phyloP scores from a whole-genome alignment of 108 stramenopile species.

The Nitzschia sp. region DNA sequence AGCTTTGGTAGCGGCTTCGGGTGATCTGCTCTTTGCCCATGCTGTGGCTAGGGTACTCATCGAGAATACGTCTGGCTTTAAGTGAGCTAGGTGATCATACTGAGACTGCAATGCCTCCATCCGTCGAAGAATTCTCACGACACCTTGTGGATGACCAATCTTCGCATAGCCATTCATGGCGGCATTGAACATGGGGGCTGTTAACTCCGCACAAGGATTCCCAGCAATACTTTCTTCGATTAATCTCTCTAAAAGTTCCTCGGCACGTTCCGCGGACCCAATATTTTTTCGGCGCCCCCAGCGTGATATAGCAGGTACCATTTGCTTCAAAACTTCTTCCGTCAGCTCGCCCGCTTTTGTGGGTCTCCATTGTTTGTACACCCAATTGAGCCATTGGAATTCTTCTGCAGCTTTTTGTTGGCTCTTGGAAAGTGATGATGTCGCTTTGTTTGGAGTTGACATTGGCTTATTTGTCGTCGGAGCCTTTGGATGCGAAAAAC shows the following conservation, averaged over 20 bases:
- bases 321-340: slow-evolving; percentile 23
- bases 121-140: slow-evolving; percentile 24
- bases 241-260: slow-evolving; percentile 29
- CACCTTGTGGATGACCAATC: slow-evolving; percentile 28
- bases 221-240: slow-evolving; percentile 31
- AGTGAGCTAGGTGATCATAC: slow-evolving; percentile 11
- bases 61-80: slow-evolving; percentile 31
- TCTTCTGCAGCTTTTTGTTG: slow-evolving; percentile 5
- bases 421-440: background rate
- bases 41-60: slow-evolving; percentile 39
- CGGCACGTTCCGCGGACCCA: slow-evolving; percentile 21
- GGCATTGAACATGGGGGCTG: slow-evolving; percentile 24
- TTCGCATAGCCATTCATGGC: slow-evolving; percentile 37
- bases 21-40: slow-evolving; percentile 35
- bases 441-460: too few relatives aligned
- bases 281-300: slow-evolving; percentile 20
- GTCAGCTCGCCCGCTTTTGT: slow-evolving; percentile 18
- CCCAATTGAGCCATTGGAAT: slow-evolving; percentile 33
- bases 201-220: slow-evolving; percentile 21
- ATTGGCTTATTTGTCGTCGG: background rate
- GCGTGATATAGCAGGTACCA: slow-evolving; percentile 23
- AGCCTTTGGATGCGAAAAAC: too few relatives aligned
- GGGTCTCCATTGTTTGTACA: slow-evolving; percentile 24
- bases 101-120: slow-evolving; percentile 22
- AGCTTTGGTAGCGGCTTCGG: slow-evolving; percentile 43